These are phyloP conservation scores for Daldinia sp. DNA, from an alignment of 2,329 filamentous ascomycete genomes.

Conservation along the genomic window DNA sequence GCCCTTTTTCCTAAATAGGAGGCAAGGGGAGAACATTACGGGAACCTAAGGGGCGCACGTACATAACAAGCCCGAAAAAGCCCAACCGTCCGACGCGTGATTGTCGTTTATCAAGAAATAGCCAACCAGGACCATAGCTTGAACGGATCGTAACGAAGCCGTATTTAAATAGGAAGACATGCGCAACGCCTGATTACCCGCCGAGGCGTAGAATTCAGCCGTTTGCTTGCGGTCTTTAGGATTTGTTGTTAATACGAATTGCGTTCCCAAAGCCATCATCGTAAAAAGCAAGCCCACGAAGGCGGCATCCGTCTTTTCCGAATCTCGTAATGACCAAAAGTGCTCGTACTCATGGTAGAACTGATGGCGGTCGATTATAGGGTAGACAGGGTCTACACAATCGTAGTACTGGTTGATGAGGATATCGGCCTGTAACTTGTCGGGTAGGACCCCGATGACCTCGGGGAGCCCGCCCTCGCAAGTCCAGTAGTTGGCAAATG, in stretches of 20 bases:
- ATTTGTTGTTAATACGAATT: constrained; percentile 71
- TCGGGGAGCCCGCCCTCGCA: constrained; percentile 78
- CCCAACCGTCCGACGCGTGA: constrained; percentile 83
- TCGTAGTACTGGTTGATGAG: constrained; percentile 71
- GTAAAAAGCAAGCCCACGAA: constrained; percentile 78
- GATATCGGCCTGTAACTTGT: constrained; percentile 78
- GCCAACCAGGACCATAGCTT: constrained; percentile 82
- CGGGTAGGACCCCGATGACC: constrained; percentile 77
- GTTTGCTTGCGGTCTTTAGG: constrained; percentile 74
- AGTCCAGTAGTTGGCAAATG: constrained; percentile 87
- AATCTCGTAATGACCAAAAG: constrained; percentile 71
- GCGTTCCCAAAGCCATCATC: constrained; percentile 80
- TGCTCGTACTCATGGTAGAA: constrained; percentile 82
- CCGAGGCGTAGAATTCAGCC: constrained; percentile 83
- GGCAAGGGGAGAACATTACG: neutral
- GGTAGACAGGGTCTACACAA: constrained; percentile 81
- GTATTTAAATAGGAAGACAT: constrained; percentile 80
- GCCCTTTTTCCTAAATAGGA: neutral
- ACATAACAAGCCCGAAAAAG: constrained; percentile 73
- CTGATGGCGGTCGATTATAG: constrained; percentile 77
- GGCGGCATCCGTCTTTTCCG: constrained; percentile 72
- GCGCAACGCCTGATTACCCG: constrained; percentile 78
- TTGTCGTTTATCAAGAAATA: constrained; percentile 90
- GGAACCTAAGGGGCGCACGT: constrained; percentile 1
- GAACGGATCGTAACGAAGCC: constrained; percentile 75